These are phyloP conservation scores for Harringtonia aguacate DNA, from an alignment of 2,329 filamentous ascomycete genomes.

Conservation along the genomic window DNA sequence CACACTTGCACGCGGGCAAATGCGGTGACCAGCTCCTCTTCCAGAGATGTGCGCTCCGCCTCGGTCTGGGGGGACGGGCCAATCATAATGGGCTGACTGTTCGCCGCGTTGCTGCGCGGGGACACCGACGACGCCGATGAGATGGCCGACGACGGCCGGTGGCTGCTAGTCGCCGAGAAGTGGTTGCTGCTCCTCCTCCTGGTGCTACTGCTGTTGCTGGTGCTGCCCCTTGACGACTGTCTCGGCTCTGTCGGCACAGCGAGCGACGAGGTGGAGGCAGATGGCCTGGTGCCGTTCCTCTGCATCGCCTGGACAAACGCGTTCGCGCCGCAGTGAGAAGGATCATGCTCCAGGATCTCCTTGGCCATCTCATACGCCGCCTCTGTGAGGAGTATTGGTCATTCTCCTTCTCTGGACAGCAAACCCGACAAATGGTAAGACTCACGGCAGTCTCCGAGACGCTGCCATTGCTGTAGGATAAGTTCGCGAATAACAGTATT, in stretches of 20 bases:
- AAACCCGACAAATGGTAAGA: neutral
- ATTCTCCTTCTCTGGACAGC: too few species aligned
- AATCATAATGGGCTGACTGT: neutral
- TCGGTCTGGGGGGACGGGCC: neutral
- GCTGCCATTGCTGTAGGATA: constrained; percentile 10
- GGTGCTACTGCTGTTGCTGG: neutral
- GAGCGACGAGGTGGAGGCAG: too few species aligned
- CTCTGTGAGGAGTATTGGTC: neutral
- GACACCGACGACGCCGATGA: constrained; percentile 4
- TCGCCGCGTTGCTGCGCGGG: too few species aligned
- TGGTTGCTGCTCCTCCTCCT: neutral
- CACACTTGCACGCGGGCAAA: constrained; percentile 2
- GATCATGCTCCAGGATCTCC: constrained; percentile 9
- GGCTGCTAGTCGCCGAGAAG: neutral
- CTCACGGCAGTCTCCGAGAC: constrained; percentile 6
- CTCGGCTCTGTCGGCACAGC: too few species aligned
- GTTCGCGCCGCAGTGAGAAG: constrained; percentile 1
- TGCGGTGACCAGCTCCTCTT: neutral
- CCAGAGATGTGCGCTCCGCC: neutral
- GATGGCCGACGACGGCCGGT: neutral
- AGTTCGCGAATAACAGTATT: constrained; percentile 8
- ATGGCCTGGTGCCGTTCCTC: neutral
- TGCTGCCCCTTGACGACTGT: neutral
- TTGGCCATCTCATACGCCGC: constrained; percentile 6
- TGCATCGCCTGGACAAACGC: neutral